These are phyloP conservation scores for Puccinia novopanici DNA, from an alignment of 1,284 basidiomycete genomes.

Conservation along the genomic window DNA sequence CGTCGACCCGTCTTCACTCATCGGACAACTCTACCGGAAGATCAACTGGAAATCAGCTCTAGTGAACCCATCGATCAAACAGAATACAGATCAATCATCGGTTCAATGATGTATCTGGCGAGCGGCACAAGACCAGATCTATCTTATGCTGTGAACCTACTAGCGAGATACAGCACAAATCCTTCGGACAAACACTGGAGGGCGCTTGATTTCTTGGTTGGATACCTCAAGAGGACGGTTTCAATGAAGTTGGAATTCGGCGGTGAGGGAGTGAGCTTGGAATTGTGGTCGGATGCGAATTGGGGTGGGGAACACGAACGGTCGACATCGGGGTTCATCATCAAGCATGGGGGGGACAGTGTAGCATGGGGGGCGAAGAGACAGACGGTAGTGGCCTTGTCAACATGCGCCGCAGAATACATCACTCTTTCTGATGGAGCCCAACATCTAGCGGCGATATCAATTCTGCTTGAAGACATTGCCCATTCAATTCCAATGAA, in stretches of 20 bases:
- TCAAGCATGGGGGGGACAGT: neutral
- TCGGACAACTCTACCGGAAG: neutral
- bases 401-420: too few species aligned
- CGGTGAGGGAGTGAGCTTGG: neutral
- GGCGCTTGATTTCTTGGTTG: slow-evolving; percentile 9
- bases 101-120: too few species aligned
- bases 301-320: slow-evolving; percentile 43
- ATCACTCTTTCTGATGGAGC: too few species aligned
- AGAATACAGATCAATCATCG: neutral
- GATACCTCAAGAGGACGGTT: neutral
- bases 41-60: neutral
- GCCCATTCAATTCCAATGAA: too few species aligned
- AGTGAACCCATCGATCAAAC: neutral
- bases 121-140: slow-evolving; percentile 3
- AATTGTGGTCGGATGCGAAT: slow-evolving; percentile 12
- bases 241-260: neutral
- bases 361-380: slow-evolving; percentile 13
- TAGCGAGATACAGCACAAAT: neutral
- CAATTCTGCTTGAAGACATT: too few species aligned
- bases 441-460: too few species aligned
- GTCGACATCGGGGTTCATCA: neutral
- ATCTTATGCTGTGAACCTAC: neutral
- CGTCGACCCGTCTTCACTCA: neutral
- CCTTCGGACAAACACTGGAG: slow-evolving; percentile 9
- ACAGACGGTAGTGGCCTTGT: too few species aligned